A percentile compares a stretch with the other conserved stretches of the same genome.
Conservation (phyloP, 2,329 filamentous ascomycete species). For the Dactylellina leptospora region DNA sequence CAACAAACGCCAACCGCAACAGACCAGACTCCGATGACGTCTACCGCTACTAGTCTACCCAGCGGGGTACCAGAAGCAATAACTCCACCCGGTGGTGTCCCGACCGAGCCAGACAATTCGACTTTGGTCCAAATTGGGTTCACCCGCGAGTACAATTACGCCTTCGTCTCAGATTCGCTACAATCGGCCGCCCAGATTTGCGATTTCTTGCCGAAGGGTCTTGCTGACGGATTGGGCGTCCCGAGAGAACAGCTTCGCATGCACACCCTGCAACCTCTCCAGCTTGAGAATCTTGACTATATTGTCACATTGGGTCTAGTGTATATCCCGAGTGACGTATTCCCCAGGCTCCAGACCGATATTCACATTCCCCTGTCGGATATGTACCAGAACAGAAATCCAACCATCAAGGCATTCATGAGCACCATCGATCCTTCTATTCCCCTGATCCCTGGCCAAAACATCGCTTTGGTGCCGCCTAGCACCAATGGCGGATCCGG, state of each 20-base stretch:
- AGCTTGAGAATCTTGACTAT: conserved; percentile 76
- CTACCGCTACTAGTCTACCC: conserved; percentile 68
- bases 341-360: conserved; percentile 73
- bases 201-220: conserved; percentile 74
- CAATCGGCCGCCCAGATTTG: conserved; percentile 87
- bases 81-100: conserved; percentile 71
- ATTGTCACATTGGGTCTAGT: conserved; percentile 81
- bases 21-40: conserved; percentile 60
- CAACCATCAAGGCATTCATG: conserved; percentile 76
- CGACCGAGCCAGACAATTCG: conserved; percentile 69
- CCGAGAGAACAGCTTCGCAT: conserved; percentile 69
- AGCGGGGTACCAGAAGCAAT: conserved; percentile 77
- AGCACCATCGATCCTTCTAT: conserved; percentile 84
- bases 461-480: conserved; percentile 60
- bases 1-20: conserved; percentile 58
- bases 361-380: conserved; percentile 75
- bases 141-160: conserved; percentile 79
- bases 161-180: conserved; percentile 76
- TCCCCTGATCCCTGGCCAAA: conserved; percentile 66
- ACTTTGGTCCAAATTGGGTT: conserved; percentile 86
- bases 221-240: conserved; percentile 70
- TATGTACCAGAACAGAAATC: conserved; percentile 75
- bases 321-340: conserved; percentile 76
- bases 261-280: conserved; percentile 76
- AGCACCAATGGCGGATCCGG: conserved; percentile 60